phyloP scores from a whole-genome alignment of 2,329 filamentous ascomycete genomes.

The Trichoderma harzianum region DNA sequence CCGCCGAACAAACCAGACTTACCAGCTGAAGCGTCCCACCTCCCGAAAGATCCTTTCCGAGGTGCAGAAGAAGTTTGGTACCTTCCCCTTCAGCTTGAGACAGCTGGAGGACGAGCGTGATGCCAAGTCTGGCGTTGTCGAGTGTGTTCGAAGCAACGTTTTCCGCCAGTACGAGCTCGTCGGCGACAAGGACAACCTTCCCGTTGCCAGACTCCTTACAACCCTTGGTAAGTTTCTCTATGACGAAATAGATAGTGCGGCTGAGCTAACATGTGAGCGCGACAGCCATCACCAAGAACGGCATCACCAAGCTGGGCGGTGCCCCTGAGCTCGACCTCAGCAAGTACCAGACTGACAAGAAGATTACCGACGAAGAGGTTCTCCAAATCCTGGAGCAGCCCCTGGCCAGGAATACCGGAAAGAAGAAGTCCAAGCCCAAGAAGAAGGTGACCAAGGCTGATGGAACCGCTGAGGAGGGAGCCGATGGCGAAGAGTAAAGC shows the following conservation, averaged over 20 bases:
- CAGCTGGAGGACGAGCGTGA: conserved; percentile 96
- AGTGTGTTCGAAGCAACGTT: conserved; percentile 90
- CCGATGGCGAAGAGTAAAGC: conserved; percentile 24
- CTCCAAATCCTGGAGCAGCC: conserved; percentile 92
- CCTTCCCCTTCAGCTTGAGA: conserved; percentile 95
- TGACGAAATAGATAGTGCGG: conserved; percentile 4
- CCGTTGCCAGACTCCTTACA: conserved; percentile 82
- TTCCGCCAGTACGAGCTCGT: conserved; percentile 95
- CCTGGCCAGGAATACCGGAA: conserved; percentile 79
- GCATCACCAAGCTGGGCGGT: conserved; percentile 78
- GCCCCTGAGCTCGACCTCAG: conserved; percentile 72
- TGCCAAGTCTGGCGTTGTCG: conserved; percentile 91
- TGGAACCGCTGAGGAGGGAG: conserved; percentile 31
- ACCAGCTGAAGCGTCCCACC: conserved; percentile 88
- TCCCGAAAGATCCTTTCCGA: conserved; percentile 91
- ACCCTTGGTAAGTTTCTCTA: conserved; percentile 73
- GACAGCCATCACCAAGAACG: conserved; percentile 94
- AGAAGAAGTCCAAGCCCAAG: conserved; percentile 89
- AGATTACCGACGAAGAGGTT: conserved; percentile 93
- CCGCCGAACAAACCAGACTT: conserved; percentile 87
- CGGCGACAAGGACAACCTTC: conserved; percentile 83
- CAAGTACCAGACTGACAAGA: conserved; percentile 93
- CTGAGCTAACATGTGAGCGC: conserved; percentile 4
- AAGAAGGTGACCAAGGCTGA: conserved; percentile 54
- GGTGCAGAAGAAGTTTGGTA: conserved; percentile 94